phyloP scores from a whole-genome alignment of 1,284 basidiomycete genomes.

The Coniophora puteana region DNA sequence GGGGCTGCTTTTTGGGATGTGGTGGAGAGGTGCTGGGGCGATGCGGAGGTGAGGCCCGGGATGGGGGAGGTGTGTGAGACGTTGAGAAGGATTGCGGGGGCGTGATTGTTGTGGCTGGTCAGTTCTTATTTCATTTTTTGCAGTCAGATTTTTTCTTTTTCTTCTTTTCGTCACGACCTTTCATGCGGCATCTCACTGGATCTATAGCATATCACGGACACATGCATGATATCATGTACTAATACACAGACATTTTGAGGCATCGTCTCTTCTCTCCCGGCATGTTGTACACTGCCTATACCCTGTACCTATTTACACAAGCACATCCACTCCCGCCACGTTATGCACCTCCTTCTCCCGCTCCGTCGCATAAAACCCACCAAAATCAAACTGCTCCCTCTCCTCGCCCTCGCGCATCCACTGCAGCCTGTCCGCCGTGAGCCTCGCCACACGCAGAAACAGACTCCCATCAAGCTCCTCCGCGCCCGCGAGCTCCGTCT shows the following conservation, averaged over 20 bases:
- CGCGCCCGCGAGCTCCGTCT: conserved; percentile 35
- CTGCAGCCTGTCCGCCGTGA: conserved; percentile 43
- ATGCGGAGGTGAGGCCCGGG: conserved; percentile 18
- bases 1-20: conserved; percentile 34
- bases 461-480: conserved; percentile 54
- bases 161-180: conserved; percentile 4
- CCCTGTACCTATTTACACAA: conserved; percentile 5
- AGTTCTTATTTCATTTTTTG: conserved; percentile 13
- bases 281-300: background rate
- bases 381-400: conserved; percentile 4
- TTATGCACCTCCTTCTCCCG: conserved; percentile 1
- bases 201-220: background rate
- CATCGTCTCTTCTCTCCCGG: background rate
- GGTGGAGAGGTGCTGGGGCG: conserved; percentile 43
- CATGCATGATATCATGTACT: conserved; percentile 4
- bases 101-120: background rate
- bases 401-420: conserved; percentile 43
- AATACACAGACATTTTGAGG: conserved; percentile 1
- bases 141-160: conserved; percentile 16
- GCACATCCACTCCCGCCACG: background rate
- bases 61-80: conserved; percentile 23
- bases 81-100: conserved; percentile 12
- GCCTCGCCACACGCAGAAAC: conserved; percentile 47
- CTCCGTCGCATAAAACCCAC: conserved; percentile 5
- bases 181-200: background rate